A percentile compares a stretch with the other conserved stretches of the same genome.
These are phyloP conservation scores for Chalciporus pseudorubinellus DNA, from an alignment of 768 basidiomycete species.

Conservation along the genomic window DNA sequence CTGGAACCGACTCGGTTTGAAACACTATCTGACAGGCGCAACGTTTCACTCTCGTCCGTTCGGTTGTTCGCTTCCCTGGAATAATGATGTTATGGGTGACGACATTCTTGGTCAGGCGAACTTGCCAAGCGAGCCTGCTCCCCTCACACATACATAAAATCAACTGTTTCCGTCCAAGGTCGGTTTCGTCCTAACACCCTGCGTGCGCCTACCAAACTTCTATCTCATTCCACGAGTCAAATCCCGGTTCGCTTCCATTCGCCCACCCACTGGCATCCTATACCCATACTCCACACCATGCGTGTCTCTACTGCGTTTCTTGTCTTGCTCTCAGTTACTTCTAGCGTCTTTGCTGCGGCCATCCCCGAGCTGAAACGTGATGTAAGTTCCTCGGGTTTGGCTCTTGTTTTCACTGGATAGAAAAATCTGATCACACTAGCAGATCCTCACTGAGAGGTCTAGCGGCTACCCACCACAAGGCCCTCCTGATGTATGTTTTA, in stretches of 20 bases:
- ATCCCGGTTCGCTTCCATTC: background rate
- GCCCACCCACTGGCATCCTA: background rate
- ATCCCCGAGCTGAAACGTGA: slow-evolving; percentile 10
- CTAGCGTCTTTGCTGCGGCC: slow-evolving; percentile 7
- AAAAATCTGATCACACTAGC: background rate
- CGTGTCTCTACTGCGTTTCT: slow-evolving; percentile 9
- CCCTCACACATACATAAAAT: background rate
- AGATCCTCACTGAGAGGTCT: background rate
- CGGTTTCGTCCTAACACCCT: background rate
- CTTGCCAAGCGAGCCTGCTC: slow-evolving; percentile 6
- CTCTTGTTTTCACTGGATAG: background rate
- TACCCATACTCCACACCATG: slow-evolving; percentile 11
- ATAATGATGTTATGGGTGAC: slow-evolving; percentile 6
- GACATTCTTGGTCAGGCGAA: background rate
- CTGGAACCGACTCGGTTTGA: background rate
- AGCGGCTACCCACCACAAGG: background rate
- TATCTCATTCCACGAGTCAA: background rate
- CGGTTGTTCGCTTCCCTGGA: slow-evolving; percentile 3
- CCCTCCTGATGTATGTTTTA: background rate
- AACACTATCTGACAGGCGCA: background rate
- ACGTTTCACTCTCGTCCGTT: too few relatives aligned
- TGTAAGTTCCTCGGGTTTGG: background rate
- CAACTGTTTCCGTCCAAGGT: background rate
- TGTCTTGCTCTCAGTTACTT: slow-evolving; percentile 12
- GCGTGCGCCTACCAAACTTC: background rate